phyloP scores from a whole-genome alignment of 345 rosid genomes.

The Mallotus nudiflorus region DNA sequence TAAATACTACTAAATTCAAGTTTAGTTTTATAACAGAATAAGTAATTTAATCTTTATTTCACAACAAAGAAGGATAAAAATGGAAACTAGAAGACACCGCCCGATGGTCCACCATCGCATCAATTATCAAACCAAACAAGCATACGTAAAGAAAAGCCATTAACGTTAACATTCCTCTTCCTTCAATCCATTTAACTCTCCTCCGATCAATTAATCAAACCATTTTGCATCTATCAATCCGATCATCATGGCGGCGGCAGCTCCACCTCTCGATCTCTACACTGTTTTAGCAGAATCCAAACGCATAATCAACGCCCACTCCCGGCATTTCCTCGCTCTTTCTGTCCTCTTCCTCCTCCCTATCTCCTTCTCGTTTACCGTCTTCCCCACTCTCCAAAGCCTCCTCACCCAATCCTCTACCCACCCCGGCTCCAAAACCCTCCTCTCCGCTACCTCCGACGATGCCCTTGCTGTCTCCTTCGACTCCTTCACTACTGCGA shows the following conservation, averaged over 20 bases:
- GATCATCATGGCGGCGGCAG: conserved; percentile 17
- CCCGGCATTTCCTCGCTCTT: conserved; percentile 88
- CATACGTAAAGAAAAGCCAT: no score
- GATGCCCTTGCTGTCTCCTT: not conserved
- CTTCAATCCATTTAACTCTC: no score
- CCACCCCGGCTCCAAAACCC: conserved; percentile 28
- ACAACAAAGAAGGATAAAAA: no score
- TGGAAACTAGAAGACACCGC: no score
- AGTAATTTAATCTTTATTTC: no score
- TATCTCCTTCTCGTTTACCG: conserved; percentile 51
- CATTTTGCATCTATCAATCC: not conserved
- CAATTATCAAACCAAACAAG: no score
- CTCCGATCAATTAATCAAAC: not conserved
- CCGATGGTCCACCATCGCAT: no score
- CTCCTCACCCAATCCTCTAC: conserved; percentile 38
- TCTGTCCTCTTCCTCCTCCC: conserved; percentile 82
- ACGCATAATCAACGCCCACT: conserved; percentile 71
- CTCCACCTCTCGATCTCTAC: conserved; percentile 31
- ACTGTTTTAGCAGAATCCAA: conserved; percentile 52
- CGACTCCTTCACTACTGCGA: not conserved
- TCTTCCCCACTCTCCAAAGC: conserved; percentile 49
- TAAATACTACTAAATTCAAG: no score
- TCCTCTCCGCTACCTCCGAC: conserved; percentile 24
- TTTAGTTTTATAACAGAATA: no score
- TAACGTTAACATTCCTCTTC: not conserved